These are phyloP conservation scores for Botryotinia calthae DNA, from an alignment of 2,329 filamentous ascomycete species.

Conservation along the genomic window DNA sequence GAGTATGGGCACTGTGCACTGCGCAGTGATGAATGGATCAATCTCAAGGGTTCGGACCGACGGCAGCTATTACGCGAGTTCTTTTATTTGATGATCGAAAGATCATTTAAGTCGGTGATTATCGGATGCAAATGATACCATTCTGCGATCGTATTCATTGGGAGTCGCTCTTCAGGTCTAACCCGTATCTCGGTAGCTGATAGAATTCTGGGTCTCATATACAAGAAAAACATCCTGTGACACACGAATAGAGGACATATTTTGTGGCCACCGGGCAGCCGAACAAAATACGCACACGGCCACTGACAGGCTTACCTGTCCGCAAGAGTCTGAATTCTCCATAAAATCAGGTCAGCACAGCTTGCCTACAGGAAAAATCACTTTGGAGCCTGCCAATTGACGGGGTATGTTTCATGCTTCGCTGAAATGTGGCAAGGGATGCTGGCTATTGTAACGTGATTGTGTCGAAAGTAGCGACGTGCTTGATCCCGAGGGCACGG, in stretches of 20 bases:
- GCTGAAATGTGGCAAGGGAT: not conserved
- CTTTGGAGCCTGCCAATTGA: constrained; percentile 3
- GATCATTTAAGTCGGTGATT: constrained; percentile 1
- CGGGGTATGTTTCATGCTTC: constrained; percentile 13
- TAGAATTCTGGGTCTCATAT: not conserved
- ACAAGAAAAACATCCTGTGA: constrained; percentile 8
- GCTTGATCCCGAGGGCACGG: constrained; percentile 16
- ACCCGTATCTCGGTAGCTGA: not conserved
- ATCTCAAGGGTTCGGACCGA: constrained; percentile 13
- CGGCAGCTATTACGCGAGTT: not conserved
- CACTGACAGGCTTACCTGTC: not conserved
- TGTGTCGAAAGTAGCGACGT: constrained; percentile 11
- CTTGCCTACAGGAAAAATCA: not conserved
- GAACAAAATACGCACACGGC: not conserved
- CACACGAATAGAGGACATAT: not conserved
- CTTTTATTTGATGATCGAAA: constrained; percentile 12
- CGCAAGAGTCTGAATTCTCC: not conserved
- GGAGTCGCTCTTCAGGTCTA: not conserved
- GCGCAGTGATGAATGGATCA: not conserved
- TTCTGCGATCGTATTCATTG: not conserved
- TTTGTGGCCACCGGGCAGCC: constrained; percentile 8
- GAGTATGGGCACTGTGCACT: constrained; percentile 7
- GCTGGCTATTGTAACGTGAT: constrained; percentile 3
- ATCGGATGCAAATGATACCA: not conserved
- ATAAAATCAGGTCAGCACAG: not conserved